These are phyloP conservation scores for Oxyria digyna DNA, from an alignment of 148 eudicot genomes.

Conservation along the genomic window DNA sequence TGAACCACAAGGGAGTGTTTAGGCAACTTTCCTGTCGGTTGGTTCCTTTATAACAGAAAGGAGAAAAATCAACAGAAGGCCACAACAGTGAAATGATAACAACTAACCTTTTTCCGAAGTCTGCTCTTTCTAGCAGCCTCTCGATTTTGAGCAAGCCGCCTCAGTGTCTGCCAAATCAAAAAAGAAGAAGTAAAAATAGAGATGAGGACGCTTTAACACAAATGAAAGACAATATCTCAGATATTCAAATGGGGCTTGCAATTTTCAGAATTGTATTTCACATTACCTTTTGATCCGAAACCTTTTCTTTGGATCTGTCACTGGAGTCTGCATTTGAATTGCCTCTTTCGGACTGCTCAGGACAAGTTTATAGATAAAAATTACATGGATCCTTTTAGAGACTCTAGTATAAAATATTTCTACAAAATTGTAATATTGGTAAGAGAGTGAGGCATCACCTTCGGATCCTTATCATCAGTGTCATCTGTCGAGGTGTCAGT, in stretches of 20 bases:
- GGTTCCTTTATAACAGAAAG: background rate
- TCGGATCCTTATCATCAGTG: slow-evolving; percentile 58
- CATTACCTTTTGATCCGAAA: slow-evolving; percentile 68
- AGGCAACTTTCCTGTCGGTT: no score
- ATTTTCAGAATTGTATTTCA: background rate
- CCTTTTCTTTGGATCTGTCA: slow-evolving; percentile 81
- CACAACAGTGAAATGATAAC: background rate
- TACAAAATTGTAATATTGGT: background rate
- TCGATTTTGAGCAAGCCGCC: slow-evolving; percentile 95
- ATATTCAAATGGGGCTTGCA: background rate
- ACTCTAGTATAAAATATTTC: background rate
- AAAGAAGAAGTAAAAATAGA: background rate
- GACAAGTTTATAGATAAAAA: background rate
- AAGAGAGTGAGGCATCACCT: slow-evolving; percentile 20
- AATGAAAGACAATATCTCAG: background rate
- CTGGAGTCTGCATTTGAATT: slow-evolving; percentile 65
- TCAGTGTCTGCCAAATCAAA: slow-evolving; percentile 43
- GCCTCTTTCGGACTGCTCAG: slow-evolving; percentile 54
- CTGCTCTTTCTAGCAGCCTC: slow-evolving; percentile 98
- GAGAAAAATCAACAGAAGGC: background rate
- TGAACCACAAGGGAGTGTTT: no score
- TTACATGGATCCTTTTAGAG: background rate
- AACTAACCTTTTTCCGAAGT: slow-evolving; percentile 61
- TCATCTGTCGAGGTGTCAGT: slow-evolving; percentile 76
- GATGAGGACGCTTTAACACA: background rate